Conservation (phyloP, 2,329 filamentous ascomycete species). For the Claviceps capensis region DNA sequence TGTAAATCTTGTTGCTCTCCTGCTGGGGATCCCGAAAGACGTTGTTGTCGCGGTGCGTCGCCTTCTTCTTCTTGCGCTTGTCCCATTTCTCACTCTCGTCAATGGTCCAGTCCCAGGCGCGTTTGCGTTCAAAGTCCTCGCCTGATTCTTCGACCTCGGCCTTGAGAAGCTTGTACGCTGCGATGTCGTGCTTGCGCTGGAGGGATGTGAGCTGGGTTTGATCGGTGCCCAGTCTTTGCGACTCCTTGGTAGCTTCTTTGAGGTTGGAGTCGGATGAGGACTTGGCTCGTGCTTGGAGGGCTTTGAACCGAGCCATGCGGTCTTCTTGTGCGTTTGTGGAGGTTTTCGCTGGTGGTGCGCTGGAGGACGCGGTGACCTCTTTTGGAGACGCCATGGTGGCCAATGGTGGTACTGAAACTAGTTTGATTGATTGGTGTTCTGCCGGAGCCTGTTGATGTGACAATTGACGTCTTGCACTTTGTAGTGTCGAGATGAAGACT, state of each 20-base stretch:
- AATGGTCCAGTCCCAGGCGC: conserved; percentile 96
- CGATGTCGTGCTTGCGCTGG: conserved; percentile 75
- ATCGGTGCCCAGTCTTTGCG: conserved; percentile 65
- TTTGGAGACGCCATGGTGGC: conserved; percentile 1
- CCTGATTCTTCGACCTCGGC: conserved; percentile 74
- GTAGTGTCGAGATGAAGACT: too few relatives aligned
- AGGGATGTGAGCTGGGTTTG: conserved; percentile 63
- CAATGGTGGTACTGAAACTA: too few relatives aligned
- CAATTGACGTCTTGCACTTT: too few relatives aligned
- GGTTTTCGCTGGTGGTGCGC: neutral
- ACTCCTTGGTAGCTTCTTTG: conserved; percentile 72
- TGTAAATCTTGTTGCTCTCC: conserved; percentile 87
- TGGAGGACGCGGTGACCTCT: neutral
- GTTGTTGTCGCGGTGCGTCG: conserved; percentile 65
- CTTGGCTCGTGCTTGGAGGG: conserved; percentile 70
- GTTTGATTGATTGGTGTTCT: too few relatives aligned
- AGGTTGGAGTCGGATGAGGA: conserved; percentile 60
- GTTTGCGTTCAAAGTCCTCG: conserved; percentile 92
- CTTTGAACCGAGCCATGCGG: conserved; percentile 71
- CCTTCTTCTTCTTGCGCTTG: conserved; percentile 75
- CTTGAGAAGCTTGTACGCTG: conserved; percentile 85
- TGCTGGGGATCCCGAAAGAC: conserved; percentile 81
- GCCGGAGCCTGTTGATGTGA: too few relatives aligned
- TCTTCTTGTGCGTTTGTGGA: conserved; percentile 39
- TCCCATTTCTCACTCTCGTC: conserved; percentile 95